Percentiles rank a stretch among this genome's conserved stretches.
Conservation (phyloP, 1,284 basidiomycete genomes). For the Sporisorium iseilematis-ciliati region DNA sequence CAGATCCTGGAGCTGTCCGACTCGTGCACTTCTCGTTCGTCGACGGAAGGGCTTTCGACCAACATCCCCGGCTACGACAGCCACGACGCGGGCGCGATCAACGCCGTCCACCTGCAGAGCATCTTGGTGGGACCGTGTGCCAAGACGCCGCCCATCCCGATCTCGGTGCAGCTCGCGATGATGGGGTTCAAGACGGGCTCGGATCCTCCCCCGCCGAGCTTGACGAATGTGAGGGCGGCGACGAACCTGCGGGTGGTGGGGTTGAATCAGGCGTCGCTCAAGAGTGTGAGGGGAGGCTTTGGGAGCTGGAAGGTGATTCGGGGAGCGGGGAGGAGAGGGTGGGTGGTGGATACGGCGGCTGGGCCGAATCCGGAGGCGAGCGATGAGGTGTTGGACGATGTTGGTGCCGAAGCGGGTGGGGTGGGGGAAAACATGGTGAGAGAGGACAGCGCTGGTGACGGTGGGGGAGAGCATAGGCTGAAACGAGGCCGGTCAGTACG, state of each 20-base stretch:
- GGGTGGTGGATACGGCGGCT: constrained; percentile 90
- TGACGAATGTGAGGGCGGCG: constrained; percentile 49
- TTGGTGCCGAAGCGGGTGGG: constrained; percentile 1
- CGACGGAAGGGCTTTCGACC: constrained; percentile 38
- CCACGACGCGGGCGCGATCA: constrained; percentile 73
- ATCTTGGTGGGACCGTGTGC: constrained; percentile 72
- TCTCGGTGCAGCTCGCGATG: constrained; percentile 62
- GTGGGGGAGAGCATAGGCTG: background rate
- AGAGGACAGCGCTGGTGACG: constrained; percentile 2
- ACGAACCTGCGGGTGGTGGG: constrained; percentile 90
- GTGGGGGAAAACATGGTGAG: background rate
- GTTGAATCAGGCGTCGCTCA: constrained; percentile 80
- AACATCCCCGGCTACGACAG: constrained; percentile 65
- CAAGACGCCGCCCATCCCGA: constrained; percentile 58
- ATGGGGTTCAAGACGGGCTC: constrained; percentile 65
- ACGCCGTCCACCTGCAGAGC: constrained; percentile 73
- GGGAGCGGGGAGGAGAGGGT: constrained; percentile 92
- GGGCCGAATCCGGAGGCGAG: constrained; percentile 76
- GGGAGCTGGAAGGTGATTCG: constrained; percentile 87
- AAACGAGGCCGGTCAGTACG: constrained; percentile 35
- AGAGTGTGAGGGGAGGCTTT: constrained; percentile 80
- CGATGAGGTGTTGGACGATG: constrained; percentile 46
- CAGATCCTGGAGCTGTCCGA: constrained; percentile 87
- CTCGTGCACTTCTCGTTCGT: constrained; percentile 71
- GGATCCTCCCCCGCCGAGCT: constrained; percentile 64